Evolutionary conservation across 139 green algal genomes (phyloP), one percentile per base, ranked within the genome.

Genomic region (Marvania coccoides): DNA sequence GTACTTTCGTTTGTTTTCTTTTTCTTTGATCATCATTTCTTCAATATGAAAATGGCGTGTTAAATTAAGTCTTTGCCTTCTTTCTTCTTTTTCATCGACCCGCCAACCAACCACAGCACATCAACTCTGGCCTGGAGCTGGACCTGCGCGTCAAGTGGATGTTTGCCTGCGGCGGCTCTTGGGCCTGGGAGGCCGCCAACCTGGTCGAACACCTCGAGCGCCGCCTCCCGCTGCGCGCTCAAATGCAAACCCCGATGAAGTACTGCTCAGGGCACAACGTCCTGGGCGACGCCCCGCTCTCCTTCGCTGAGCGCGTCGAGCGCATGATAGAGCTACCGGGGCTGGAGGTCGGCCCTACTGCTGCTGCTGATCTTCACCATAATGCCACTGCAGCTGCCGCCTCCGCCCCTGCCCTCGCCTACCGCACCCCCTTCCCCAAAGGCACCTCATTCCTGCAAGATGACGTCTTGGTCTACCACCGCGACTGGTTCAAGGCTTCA

Each of bases 181-280:
- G 57, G 57, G 57, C 57, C 14, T 63, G 57, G 57, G 57, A 63
- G 19, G 57, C 57, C 13, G 57, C 57, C 14, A 63, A 63, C n/a
- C 31, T 63, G 38, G 38, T 63, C 13, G 57, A 63, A 19, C 23
- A 63, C n/a, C 19, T 63, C 23, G 57, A 63, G 9, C 37, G 57
- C 19, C 34, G 36, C 23, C 23, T 63, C 13, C 57, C 34, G 19
- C 23, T 63, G 3, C 57, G 57, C 9, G 57, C 37, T 6, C 57
- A 63, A 47, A 63, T 63, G 6, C 57, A 63, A 35, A 63, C 35
- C 6, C 57, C 57, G 5, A 34, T 63, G 10, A 47, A 63, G n/a
- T 63, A 47, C 13, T 63, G 57, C 37, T 24, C 35, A 19, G 57
- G 57, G 4, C 57, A 63, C 19, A 47, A 63, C 23, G 57, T 63